Percentiles rank a stretch among this genome's conserved stretches.
Conservation (phyloP, 2,329 filamentous ascomycete species). For the Cladosporium sp. region DNA sequence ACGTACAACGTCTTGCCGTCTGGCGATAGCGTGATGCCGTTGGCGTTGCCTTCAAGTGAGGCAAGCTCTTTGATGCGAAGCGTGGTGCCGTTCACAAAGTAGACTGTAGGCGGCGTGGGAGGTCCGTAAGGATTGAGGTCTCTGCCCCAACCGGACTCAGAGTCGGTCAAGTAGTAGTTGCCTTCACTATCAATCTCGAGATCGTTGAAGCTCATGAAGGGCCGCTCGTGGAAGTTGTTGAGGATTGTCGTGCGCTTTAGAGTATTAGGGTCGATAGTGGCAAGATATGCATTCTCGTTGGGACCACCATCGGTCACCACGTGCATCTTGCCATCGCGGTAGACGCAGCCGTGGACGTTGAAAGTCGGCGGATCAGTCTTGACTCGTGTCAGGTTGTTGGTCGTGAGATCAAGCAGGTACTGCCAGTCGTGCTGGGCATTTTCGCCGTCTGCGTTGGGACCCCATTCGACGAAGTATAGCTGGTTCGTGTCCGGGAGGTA, state of each 20-base stretch:
- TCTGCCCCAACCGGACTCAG: conserved; percentile 22
- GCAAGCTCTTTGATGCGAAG: conserved; percentile 9
- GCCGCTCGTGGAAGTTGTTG: conserved; percentile 57
- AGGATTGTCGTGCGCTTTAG: conserved; percentile 36
- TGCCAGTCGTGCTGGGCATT: conserved; percentile 12
- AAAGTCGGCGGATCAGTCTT: conserved; percentile 18
- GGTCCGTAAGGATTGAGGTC: conserved; percentile 11
- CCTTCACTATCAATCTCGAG: conserved; percentile 47
- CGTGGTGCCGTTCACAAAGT: conserved; percentile 10
- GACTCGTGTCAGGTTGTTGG: conserved; percentile 12
- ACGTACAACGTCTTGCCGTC: conserved; percentile 25
- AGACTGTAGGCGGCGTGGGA: conserved; percentile 8
- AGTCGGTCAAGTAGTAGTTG: conserved; percentile 29
- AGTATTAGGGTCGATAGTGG: conserved; percentile 18
- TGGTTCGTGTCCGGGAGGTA: conserved; percentile 24
- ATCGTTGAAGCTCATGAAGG: conserved; percentile 60
- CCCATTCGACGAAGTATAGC: conserved; percentile 18
- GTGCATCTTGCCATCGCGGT: conserved; percentile 23
- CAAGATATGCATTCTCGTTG: conserved; percentile 19
- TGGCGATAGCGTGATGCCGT: conserved; percentile 22
- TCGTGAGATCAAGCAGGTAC: conserved; percentile 10
- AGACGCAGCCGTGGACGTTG: conserved; percentile 26
- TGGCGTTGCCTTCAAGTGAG: conserved; percentile 17
- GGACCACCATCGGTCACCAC: conserved; percentile 22
- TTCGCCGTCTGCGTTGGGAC: not conserved